A percentile compares a stretch with the other conserved stretches of the same genome.
Conservation (phyloP, 2,329 filamentous ascomycete genomes). For the Westerdykella sp. region DNA sequence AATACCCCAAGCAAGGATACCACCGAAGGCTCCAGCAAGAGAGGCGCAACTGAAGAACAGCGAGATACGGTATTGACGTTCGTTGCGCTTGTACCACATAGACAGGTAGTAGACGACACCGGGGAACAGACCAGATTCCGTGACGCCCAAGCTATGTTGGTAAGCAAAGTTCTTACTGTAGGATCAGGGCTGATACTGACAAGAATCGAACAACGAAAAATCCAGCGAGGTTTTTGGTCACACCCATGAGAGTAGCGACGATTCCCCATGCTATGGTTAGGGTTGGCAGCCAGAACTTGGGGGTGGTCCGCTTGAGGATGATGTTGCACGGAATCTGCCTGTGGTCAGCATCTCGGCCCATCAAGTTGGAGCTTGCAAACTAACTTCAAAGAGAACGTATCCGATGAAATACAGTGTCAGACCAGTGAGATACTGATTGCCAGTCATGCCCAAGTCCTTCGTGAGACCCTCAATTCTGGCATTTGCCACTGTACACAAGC, state of each 20-base stretch:
- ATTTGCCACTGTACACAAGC: slow-evolving; percentile 38
- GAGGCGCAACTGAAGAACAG: slow-evolving; percentile 56
- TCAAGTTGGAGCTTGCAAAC: not conserved
- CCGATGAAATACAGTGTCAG: slow-evolving; percentile 60
- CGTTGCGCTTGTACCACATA: slow-evolving; percentile 58
- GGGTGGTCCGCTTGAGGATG: slow-evolving; percentile 55
- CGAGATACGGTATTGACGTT: slow-evolving; percentile 53
- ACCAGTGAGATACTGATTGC: slow-evolving; percentile 56
- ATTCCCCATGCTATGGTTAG: slow-evolving; percentile 49
- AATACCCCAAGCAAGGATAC: slow-evolving; percentile 55
- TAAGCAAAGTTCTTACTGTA: slow-evolving; percentile 1
- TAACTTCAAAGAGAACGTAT: slow-evolving; percentile 43
- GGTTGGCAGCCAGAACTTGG: slow-evolving; percentile 40
- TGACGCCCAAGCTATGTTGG: slow-evolving; percentile 23
- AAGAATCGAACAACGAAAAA: slow-evolving; percentile 46
- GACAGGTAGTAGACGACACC: slow-evolving; percentile 51
- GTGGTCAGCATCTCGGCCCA: not conserved
- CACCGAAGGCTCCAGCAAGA: slow-evolving; percentile 56
- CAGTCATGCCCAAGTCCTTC: slow-evolving; percentile 29
- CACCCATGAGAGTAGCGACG: slow-evolving; percentile 46
- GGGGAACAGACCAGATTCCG: slow-evolving; percentile 36
- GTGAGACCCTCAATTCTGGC: slow-evolving; percentile 37
- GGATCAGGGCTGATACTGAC: slow-evolving; percentile 17
- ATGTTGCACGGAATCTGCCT: slow-evolving; percentile 55
- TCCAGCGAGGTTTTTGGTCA: slow-evolving; percentile 43